Conservation (phyloP, 2,329 filamentous ascomycete species). For the Metarhizium anisopliae region DNA sequence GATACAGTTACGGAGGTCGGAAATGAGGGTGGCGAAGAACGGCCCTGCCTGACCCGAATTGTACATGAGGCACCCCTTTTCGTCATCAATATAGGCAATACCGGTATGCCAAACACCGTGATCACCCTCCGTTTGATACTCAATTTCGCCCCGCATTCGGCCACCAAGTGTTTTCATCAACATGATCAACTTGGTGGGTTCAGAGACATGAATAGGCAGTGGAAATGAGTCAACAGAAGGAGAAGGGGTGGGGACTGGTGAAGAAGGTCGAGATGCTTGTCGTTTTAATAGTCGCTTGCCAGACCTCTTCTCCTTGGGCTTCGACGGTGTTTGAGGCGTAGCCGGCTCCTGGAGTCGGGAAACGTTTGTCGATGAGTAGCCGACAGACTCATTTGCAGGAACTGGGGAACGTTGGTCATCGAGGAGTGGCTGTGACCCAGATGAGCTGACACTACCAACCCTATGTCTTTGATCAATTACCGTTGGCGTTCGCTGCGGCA, state of each 20-base stretch:
- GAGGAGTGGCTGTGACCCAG: slow-evolving; percentile 42
- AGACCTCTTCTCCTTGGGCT: slow-evolving; percentile 32
- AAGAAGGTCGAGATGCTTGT: slow-evolving; percentile 46
- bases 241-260: slow-evolving; percentile 42
- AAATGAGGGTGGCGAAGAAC: slow-evolving; percentile 58
- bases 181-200: slow-evolving; percentile 62
- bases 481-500: slow-evolving; percentile 30
- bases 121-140: slow-evolving; percentile 53
- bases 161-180: slow-evolving; percentile 73
- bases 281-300: slow-evolving; percentile 47
- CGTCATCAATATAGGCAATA: slow-evolving; percentile 71
- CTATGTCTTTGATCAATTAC: slow-evolving; percentile 47
- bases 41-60: slow-evolving; percentile 59
- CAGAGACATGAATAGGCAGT: slow-evolving; percentile 51
- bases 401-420: slow-evolving; percentile 36
- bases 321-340: slow-evolving; percentile 11
- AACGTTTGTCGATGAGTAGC: slow-evolving; percentile 31
- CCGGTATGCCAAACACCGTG: slow-evolving; percentile 58
- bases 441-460: slow-evolving; percentile 62
- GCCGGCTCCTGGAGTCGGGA: slow-evolving; percentile 25
- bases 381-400: slow-evolving; percentile 32
- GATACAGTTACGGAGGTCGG: slow-evolving; percentile 65
- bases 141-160: slow-evolving; percentile 69
- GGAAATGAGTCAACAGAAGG: slow-evolving; percentile 53
- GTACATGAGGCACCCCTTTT: slow-evolving; percentile 65